Base-by-base conservation (phyloP, 1,139 yeast species). In the Geotrichum fermentans region DNA sequence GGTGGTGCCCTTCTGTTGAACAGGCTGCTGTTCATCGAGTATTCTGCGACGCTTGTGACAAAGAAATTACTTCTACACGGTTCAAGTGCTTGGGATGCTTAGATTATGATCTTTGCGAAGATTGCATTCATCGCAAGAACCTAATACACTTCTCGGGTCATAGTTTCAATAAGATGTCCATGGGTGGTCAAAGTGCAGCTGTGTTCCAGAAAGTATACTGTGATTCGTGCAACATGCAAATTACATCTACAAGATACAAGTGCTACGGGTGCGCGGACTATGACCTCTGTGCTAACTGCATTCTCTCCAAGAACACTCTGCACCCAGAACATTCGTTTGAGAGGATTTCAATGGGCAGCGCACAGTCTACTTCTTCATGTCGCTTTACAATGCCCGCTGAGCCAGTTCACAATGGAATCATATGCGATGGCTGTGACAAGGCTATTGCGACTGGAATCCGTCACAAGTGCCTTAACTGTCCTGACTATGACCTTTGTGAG, bases 401-500 rank as follows among this genome's bases (percentile, higher is more conserved):
- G n/a, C 22, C 29, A 11, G 16, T 10, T 2, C 30, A 26, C n/a
- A 26, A 13, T 20, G 17, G 29, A 20, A 24, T 26, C 10, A 11
- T 7, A 6, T 53, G 58, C 28, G 58, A 55, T 34, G 44, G 46
- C 20, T 55, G 58, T 38, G 42, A 45, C 14, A 42, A 41, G n/a
- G 32, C 33, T 20, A 41, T 48, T 8, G 61, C 73, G 32, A 55
- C 30, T 16, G 79, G 79, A 1, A 51, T 55, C 11, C 68, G 79
- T 47, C 75, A 65, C 61, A 66, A 68, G 47, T 76, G 80, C 56
- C 61, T 70, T 51, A 67, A 69, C 16, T 76, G 80, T 55, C 55
- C 61, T 2, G 72, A 76, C 53, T 75, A 64, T 57, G 80, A 76
- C 54, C 65, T 76, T 51, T 76, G 80, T 58, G 66, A 65, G 29